Conservation (phyloP, 768 basidiomycete genomes). For the Lactifluus subvellereus region DNA sequence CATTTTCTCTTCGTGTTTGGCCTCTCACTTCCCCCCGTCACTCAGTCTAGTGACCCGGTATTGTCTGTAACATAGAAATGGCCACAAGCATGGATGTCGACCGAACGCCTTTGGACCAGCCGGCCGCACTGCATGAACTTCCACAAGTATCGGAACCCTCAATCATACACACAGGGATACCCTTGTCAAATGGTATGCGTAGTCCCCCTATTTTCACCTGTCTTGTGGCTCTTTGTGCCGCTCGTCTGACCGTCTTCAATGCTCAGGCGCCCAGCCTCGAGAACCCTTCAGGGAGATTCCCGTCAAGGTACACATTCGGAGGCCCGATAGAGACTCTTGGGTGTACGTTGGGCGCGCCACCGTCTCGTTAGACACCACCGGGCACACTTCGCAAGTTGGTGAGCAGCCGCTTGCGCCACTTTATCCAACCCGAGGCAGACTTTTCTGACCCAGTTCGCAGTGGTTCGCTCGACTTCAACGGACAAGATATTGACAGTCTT, state of each 20-base stretch:
- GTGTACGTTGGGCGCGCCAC: slow-evolving; percentile 72
- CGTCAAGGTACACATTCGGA: slow-evolving; percentile 79
- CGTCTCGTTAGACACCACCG: slow-evolving; percentile 67
- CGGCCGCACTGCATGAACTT: slow-evolving; percentile 3
- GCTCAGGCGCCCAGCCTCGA: slow-evolving; percentile 30
- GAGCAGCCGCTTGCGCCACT: slow-evolving; percentile 28
- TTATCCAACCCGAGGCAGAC: background rate
- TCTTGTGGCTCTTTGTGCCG: background rate
- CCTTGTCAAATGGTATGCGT: slow-evolving; percentile 13
- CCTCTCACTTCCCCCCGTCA: background rate
- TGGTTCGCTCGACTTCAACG: slow-evolving; percentile 57
- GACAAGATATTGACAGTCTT: slow-evolving; percentile 68
- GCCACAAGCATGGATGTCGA: slow-evolving; percentile 24
- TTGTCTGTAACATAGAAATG: slow-evolving; percentile 10
- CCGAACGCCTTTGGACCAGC: background rate
- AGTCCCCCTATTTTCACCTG: background rate
- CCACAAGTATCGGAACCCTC: slow-evolving; percentile 12
- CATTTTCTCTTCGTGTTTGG: background rate
- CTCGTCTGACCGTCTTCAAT: background rate
- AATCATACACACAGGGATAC: background rate
- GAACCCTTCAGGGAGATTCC: slow-evolving; percentile 70
- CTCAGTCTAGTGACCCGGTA: background rate
- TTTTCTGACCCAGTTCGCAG: slow-evolving; percentile 31
- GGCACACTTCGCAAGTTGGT: slow-evolving; percentile 81
- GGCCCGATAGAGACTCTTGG: slow-evolving; percentile 77